These are phyloP conservation scores for Aureobasidium sp. DNA, from an alignment of 2,329 filamentous ascomycete genomes.

Conservation along the genomic window DNA sequence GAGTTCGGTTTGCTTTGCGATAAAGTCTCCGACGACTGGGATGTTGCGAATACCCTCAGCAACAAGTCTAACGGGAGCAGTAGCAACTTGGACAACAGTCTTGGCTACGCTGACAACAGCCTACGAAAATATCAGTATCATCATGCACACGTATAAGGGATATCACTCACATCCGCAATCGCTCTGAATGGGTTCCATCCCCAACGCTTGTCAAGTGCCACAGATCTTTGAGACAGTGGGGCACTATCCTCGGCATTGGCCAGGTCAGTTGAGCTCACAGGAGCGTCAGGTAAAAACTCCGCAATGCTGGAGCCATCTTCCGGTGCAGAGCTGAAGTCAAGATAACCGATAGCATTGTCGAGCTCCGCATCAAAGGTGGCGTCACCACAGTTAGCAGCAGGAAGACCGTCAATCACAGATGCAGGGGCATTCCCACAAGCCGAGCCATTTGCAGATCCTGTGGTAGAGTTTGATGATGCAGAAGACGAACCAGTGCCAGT, in stretches of 20 bases:
- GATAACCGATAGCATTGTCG: conserved; percentile 7
- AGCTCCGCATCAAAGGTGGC: background rate
- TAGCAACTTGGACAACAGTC: background rate
- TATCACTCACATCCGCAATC: background rate
- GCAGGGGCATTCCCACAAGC: background rate
- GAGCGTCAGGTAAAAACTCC: background rate
- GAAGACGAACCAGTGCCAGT: background rate
- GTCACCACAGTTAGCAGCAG: conserved; percentile 8
- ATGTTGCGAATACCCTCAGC: background rate
- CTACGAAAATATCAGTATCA: background rate
- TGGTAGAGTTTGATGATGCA: background rate
- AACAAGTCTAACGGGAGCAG: background rate
- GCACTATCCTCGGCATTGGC: background rate
- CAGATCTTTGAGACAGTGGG: background rate
- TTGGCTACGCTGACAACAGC: background rate
- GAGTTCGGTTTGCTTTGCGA: background rate
- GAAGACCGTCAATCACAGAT: background rate
- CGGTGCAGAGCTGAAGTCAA: background rate
- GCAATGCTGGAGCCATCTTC: background rate
- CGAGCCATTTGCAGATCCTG: background rate
- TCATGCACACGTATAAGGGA: background rate
- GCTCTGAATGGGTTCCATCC: background rate
- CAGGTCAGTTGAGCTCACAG: background rate
- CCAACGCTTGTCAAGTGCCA: background rate
- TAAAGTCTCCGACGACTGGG: background rate